Base-by-base conservation (phyloP, 768 basidiomycete genomes). In the Boletus speciosus region DNA sequence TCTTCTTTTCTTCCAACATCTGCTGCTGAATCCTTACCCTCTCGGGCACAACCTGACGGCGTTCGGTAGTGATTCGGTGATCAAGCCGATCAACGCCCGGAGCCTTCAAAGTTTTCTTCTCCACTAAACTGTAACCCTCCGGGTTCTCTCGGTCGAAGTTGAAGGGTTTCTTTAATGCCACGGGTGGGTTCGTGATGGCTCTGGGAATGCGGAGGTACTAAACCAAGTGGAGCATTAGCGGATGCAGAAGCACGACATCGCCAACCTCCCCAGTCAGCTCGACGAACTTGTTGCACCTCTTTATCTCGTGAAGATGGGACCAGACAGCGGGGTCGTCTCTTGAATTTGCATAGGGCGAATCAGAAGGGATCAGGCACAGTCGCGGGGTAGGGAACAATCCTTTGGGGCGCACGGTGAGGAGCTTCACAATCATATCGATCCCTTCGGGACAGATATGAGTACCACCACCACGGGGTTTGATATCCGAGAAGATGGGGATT, bases 181-280 rank as follows among this genome's bases (percentile, higher is more conserved):
- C 82, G 5, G 83, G 82, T 49, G 84, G 84, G 58, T 86, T 86
- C 41, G 83, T 84, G 63, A 86, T 86, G 50, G 86, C 72, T 56
- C 83, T 73, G 25, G 79, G 81, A 19, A 75, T 67, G 25, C 84
- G 78, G 38, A 78, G 69, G 59, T 79, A 19, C 19, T 19, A 71
- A 63, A 83, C 83, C 12, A 82, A 80, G 60, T 85, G 85, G 58
- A 84, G 65, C 81, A 85, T 85, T 47, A 85, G 66, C 12, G 83
- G 81, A 66, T 85, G 82, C 70, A 47, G 29, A n/a, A 42, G 39
- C n/a, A 55, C 32, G 10, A 49, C 48, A 25, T 60, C 49, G 27
- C 54, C 51, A 38, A 60, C 34, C 32, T 57, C 43, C 36, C 51
- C 43, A 3, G 46, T 51, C 23, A 49, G 7, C 32, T 58, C 51